Percentiles rank a stretch among this genome's conserved stretches.
phyloP scores from a whole-genome alignment of 352 stramenopile genomes.

The Phytophthora colocasiae region DNA sequence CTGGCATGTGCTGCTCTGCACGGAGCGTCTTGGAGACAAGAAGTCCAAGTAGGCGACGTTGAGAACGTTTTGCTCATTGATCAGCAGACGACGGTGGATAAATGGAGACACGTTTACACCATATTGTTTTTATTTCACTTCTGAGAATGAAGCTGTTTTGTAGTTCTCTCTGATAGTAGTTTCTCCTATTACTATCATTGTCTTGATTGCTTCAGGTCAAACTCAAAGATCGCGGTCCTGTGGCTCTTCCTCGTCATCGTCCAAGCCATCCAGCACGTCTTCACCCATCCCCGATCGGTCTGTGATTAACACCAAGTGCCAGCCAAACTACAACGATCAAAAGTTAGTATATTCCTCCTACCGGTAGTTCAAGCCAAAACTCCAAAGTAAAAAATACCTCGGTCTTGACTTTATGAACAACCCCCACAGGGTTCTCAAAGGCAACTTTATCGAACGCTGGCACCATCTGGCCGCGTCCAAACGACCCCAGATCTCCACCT shows the following conservation, averaged over 20 bases:
- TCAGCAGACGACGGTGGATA: not conserved
- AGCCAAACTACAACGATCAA: constrained; percentile 63
- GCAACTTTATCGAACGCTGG: constrained; percentile 76
- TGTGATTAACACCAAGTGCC: constrained; percentile 80
- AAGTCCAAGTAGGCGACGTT: constrained; percentile 36
- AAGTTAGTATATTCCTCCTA: constrained; percentile 11
- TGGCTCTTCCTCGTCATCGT: constrained; percentile 20
- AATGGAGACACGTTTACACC: not conserved
- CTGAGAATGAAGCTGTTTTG: too few species aligned
- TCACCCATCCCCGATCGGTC: constrained; percentile 62
- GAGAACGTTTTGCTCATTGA: too few species aligned
- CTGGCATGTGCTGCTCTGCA: constrained; percentile 81
- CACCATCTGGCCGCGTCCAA: constrained; percentile 81
- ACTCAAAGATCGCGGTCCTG: constrained; percentile 35
- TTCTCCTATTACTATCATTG: too few species aligned
- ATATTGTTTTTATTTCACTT: too few species aligned
- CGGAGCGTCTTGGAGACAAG: constrained; percentile 61
- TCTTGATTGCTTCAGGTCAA: too few species aligned
- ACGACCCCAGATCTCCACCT: constrained; percentile 75
- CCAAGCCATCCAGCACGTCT: constrained; percentile 25
- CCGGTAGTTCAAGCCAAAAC: not conserved
- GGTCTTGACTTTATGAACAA: constrained; percentile 81
- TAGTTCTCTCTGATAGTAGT: too few species aligned
- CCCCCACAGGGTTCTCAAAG: constrained; percentile 72
- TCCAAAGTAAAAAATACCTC: constrained; percentile 39